phyloP scores from a whole-genome alignment of 1,139 yeast genomes.

The Nakaseomyces bracarensis region DNA sequence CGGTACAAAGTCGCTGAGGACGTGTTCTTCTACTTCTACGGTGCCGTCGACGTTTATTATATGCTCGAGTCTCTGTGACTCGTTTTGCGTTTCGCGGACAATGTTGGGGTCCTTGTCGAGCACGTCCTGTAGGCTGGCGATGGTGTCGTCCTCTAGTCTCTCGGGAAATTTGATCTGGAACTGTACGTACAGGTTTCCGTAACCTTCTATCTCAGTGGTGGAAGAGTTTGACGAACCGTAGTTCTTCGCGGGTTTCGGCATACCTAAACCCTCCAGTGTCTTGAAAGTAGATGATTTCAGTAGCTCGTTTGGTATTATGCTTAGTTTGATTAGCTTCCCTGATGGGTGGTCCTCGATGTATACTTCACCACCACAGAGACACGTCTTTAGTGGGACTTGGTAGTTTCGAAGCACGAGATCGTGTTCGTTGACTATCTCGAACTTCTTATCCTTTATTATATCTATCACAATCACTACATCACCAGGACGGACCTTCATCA shows the following conservation, averaged over 20 bases:
- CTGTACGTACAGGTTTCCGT: slow-evolving; percentile 25
- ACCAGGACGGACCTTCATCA: slow-evolving; percentile 44
- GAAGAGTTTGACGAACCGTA: neutral
- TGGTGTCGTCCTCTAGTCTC: slow-evolving; percentile 18
- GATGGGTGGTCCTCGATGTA: slow-evolving; percentile 25
- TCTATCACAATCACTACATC: slow-evolving; percentile 47
- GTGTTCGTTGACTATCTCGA: slow-evolving; percentile 15
- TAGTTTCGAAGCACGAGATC: slow-evolving; percentile 19
- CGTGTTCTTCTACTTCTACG: slow-evolving; percentile 23
- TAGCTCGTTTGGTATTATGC: slow-evolving; percentile 26
- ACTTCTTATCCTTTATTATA: slow-evolving; percentile 21
- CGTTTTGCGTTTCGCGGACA: slow-evolving; percentile 10
- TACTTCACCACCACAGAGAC: slow-evolving; percentile 28
- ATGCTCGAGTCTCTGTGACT: slow-evolving; percentile 14
- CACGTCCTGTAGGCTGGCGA: slow-evolving; percentile 14
- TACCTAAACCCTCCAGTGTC: slow-evolving; percentile 25
- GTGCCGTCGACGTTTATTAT: slow-evolving; percentile 7
- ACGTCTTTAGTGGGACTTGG: slow-evolving; percentile 22
- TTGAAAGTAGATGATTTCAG: slow-evolving; percentile 21
- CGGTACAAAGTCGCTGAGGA: slow-evolving; percentile 21
- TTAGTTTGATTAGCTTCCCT: slow-evolving; percentile 21
- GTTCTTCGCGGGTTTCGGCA: slow-evolving; percentile 21
- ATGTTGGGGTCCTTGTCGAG: slow-evolving; percentile 17
- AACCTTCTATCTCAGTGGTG: slow-evolving; percentile 8
- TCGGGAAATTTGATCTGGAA: slow-evolving; percentile 24